A percentile compares a stretch with the other conserved stretches of the same genome.
Conservation (phyloP, 805 yeast species). For the Metschnikowia similis region DNA sequence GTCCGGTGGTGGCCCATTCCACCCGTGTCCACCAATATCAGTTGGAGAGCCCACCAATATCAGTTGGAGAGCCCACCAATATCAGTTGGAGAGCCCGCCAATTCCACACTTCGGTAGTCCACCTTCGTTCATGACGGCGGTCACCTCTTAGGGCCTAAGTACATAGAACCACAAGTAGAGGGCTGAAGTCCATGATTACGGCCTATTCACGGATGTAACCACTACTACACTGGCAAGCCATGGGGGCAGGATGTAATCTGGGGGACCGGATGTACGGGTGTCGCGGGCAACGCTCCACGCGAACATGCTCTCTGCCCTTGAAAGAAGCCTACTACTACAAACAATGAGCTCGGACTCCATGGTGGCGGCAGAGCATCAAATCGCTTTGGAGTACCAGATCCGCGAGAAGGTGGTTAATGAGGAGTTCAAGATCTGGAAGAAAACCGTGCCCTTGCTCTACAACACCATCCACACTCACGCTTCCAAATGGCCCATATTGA, state of each 20-base stretch:
- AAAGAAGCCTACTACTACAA: neutral
- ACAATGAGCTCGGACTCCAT: constrained; percentile 9
- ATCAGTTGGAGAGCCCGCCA: no score
- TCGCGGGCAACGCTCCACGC: neutral
- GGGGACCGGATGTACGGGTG: neutral
- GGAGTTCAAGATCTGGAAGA: constrained; percentile 78
- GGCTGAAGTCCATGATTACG: no score
- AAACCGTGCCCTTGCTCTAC: constrained; percentile 74
- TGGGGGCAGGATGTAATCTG: no score
- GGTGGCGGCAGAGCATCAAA: constrained; percentile 31
- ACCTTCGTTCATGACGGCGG: neutral
- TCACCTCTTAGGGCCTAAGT: no score
- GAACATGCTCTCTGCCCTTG: neutral
- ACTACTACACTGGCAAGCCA: no score
- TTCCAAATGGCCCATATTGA: constrained; percentile 64
- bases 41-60: no score
- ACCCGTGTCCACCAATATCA: no score
- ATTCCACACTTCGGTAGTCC: no score
- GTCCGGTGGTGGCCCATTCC: no score
- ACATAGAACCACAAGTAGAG: no score
- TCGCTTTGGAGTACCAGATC: constrained; percentile 45
- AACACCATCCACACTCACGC: constrained; percentile 68
- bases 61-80: no score
- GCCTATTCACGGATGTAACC: no score
- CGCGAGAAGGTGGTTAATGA: constrained; percentile 66